Conservation (phyloP, 192 early-diverging fungal genomes). For the Coemansia sp. region DNA sequence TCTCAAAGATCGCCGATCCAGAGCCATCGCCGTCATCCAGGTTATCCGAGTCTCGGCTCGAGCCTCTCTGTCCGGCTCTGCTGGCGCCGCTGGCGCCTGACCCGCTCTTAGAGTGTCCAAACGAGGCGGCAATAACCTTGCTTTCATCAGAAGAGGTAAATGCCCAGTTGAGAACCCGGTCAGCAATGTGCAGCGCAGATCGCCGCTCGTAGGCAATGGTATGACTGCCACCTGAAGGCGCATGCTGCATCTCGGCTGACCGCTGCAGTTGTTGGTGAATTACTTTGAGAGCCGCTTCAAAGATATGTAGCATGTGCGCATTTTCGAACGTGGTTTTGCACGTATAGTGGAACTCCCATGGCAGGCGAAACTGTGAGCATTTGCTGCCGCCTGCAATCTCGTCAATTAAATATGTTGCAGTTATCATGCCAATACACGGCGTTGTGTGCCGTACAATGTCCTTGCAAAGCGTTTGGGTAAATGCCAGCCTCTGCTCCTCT, state of each 20-base stretch:
- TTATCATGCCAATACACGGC: slow-evolving; percentile 42
- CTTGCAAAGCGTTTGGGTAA: slow-evolving; percentile 37
- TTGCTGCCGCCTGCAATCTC: slow-evolving; percentile 53
- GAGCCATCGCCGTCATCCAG: slow-evolving; percentile 18
- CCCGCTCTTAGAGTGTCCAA: slow-evolving; percentile 22
- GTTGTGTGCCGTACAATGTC: slow-evolving; percentile 36
- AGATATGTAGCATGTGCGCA: slow-evolving; percentile 32
- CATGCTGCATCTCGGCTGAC: slow-evolving; percentile 21
- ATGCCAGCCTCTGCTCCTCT: slow-evolving; percentile 23
- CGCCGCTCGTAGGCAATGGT: slow-evolving; percentile 47
- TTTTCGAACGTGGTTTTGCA: slow-evolving; percentile 50
- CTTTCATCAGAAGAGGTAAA: slow-evolving; percentile 35
- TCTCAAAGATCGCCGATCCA: slow-evolving; percentile 27
- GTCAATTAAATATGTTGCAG: slow-evolving; percentile 40
- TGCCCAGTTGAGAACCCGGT: slow-evolving; percentile 37
- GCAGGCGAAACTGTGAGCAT: slow-evolving; percentile 47
- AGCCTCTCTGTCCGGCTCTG: not conserved
- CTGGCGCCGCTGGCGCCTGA: not conserved
- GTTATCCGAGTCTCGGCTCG: slow-evolving; percentile 3
- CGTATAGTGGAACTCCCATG: slow-evolving; percentile 53
- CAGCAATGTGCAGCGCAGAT: slow-evolving; percentile 46
- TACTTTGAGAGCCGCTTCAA: slow-evolving; percentile 50
- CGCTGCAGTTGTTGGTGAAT: slow-evolving; percentile 43
- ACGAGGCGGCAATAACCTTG: slow-evolving; percentile 30
- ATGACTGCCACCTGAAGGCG: slow-evolving; percentile 12